Evolutionary conservation across 306 rosid species (phyloP).

Genomic region (Cucumis hystrix): DNA sequence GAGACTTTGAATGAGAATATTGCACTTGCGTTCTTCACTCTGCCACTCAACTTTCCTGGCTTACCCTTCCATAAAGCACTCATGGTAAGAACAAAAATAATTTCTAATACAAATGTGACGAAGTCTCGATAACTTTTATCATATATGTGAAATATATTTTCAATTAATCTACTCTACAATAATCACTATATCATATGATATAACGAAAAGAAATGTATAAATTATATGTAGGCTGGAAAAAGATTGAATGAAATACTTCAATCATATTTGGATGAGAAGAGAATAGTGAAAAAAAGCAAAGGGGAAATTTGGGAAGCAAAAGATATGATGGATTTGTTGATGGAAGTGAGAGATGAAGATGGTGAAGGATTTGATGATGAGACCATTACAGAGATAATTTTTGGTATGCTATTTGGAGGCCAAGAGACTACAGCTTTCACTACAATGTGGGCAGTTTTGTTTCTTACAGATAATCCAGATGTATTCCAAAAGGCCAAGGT

Average conservation of each 20-base stretch:
- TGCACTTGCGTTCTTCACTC: neutral
- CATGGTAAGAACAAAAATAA: neutral
- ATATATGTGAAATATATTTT: too few relatives aligned
- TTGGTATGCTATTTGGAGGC: conserved; percentile 8
- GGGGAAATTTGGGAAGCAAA: neutral
- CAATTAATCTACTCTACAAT: too few relatives aligned
- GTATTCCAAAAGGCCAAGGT: conserved; percentile 6
- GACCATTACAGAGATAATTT: conserved; percentile 1
- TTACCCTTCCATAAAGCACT: neutral
- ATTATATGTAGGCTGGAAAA: neutral
- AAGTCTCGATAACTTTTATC: too few relatives aligned
- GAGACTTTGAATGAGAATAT: neutral
- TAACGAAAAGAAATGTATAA: neutral
- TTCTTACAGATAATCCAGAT: conserved; percentile 2
- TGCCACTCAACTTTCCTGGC: conserved; percentile 12
- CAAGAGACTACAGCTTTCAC: conserved; percentile 7
- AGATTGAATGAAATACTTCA: neutral
- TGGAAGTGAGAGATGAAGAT: conserved; percentile 15
- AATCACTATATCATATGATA: too few relatives aligned
- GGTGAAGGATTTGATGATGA: conserved; percentile 11
- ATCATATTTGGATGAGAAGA: neutral
- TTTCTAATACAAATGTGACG: too few relatives aligned
- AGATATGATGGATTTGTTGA: conserved; percentile 13
- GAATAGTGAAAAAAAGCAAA: neutral
- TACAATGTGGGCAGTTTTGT: neutral